Conservation (phyloP, 768 basidiomycete genomes). For the Saitozyma podzolica region DNA sequence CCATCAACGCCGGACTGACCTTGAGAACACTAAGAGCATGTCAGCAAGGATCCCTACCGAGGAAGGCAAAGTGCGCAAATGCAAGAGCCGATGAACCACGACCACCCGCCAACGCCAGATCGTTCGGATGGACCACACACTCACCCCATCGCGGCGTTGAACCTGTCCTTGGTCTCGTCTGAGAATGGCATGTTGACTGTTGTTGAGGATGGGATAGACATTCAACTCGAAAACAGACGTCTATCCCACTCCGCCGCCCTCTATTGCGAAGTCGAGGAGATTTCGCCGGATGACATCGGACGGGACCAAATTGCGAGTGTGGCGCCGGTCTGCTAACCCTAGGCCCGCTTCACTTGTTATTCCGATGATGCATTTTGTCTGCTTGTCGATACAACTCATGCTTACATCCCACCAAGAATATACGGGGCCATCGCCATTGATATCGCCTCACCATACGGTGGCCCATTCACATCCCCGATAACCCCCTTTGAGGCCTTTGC, state of each 20-base stretch:
- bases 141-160: slow-evolving; percentile 49
- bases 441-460: neutral
- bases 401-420: neutral
- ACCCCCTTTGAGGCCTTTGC: slow-evolving; percentile 26
- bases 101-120: slow-evolving; percentile 1
- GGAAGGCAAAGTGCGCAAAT: neutral
- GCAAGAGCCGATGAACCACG: neutral
- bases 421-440: neutral
- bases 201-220: neutral
- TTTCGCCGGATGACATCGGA: too few species aligned
- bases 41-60: slow-evolving; percentile 3
- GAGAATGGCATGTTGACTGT: slow-evolving; percentile 45
- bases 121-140: slow-evolving; percentile 8
- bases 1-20: slow-evolving; percentile 26
- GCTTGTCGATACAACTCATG: neutral
- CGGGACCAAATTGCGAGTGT: slow-evolving; percentile 1
- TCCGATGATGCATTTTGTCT: neutral
- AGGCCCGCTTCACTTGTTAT: too few species aligned
- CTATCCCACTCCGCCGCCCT: neutral
- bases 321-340: neutral
- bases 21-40: slow-evolving; percentile 40
- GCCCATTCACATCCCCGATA: slow-evolving; percentile 5
- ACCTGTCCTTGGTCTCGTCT: slow-evolving; percentile 52
- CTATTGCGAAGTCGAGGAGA: neutral
- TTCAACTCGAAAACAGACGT: neutral